Evolutionary conservation across 73 alveolate species (phyloP).

Genomic region (Paramecium sexaurelia): DNA sequence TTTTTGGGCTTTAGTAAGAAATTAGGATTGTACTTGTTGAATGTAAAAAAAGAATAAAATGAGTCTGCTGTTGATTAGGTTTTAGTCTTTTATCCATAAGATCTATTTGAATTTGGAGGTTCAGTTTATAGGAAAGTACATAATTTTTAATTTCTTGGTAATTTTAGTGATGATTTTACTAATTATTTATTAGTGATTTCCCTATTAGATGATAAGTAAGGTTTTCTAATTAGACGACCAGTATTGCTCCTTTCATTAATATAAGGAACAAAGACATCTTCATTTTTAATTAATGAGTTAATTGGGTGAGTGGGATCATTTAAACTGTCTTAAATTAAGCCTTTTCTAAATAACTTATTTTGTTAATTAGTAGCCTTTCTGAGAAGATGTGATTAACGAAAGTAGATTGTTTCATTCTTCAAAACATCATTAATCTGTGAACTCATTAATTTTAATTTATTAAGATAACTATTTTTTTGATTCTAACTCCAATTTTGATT

Average conservation of each 20-base stretch:
- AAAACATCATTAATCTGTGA: background rate
- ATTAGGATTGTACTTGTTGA: background rate
- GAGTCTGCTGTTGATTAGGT: conserved; percentile 1
- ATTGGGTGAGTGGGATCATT: background rate
- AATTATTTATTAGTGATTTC: background rate
- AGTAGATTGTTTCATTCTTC: background rate
- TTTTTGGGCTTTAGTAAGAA: background rate
- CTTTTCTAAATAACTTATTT: background rate
- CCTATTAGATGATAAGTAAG: background rate
- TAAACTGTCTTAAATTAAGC: background rate
- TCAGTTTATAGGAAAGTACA: background rate
- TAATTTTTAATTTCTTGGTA: background rate
- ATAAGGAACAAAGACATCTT: conserved; percentile 1
- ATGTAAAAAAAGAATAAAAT: background rate
- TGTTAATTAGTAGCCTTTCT: background rate
- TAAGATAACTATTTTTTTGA: background rate
- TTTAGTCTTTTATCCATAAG: background rate
- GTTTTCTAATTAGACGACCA: background rate
- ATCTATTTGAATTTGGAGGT: background rate
- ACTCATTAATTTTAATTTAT: background rate
- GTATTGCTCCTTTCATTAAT: background rate
- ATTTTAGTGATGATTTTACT: background rate
- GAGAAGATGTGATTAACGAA: background rate
- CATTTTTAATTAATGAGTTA: background rate
- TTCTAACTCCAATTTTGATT: background rate